Base-by-base conservation (phyloP, 23 red algal genomes). In the Gracilaria gracilis region DNA sequence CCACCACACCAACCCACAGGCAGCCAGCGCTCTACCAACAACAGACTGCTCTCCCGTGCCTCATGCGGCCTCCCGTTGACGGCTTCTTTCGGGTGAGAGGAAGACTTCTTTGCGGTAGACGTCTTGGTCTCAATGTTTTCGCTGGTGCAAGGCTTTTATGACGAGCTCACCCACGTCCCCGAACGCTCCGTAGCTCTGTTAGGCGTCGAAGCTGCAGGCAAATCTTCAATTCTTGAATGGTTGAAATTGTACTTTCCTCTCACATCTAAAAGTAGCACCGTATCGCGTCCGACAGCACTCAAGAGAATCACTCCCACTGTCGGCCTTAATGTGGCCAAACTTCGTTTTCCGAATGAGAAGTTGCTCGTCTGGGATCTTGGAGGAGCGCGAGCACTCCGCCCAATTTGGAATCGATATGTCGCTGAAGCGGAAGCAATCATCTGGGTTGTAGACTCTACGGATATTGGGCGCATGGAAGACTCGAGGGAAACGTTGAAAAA, bases 361-460 rank as follows among this genome's bases (percentile, higher is more conserved):
- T 70, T 91, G 33, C 84, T 95, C 29, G 48, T 98, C 15, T 98
- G 92, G 96, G 96, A 98, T 50, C 82, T 98, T 31, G 96, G 96
- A 46, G 96, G 96, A 16, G 86, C 88, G 33, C 36, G 61, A 36
- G 69, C 71, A 23, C 73, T 98, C 2, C 90, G 96, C 46, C 61
- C 79, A 38, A 93, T 98, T 32, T 98, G 96, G 96, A 46, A 83
- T 31, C 69, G 93, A 34, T 98, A 98, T 80, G 71, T 94, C 3
- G 61, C 24, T 20, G 87, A 98, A 27, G 96, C 96, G 12, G 85
- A 95, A 35, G 93, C 85, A 4, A 55, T 98, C 14, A 91, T 98
- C 66, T 98, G 84, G 84, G 93, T 98, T 36, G 82, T 98, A 16
- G 93, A 95, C 37, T 80, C 93, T 29, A 67, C 88, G 12, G 95